phyloP scores from a whole-genome alignment of 768 basidiomycete species.

The Leccinum truebloodii region DNA sequence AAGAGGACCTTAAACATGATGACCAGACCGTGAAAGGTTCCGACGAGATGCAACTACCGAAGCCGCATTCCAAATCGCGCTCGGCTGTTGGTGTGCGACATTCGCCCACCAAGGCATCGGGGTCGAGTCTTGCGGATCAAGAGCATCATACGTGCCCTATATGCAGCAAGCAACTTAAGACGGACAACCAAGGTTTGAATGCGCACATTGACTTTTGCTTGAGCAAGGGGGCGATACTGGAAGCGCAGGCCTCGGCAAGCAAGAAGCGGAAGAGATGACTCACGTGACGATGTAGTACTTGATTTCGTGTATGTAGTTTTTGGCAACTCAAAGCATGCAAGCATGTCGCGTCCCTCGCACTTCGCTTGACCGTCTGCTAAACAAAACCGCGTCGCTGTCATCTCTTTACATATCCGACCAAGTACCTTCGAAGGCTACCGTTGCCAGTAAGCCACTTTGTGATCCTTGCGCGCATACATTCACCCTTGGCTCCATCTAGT shows the following conservation, averaged over 20 bases:
- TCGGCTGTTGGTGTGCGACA: not conserved
- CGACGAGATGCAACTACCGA: conserved; percentile 4
- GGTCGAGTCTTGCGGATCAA: conserved; percentile 8
- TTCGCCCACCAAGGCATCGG: conserved; percentile 14
- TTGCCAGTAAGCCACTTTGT: conserved; percentile 45
- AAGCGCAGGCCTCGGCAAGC: conserved; percentile 52
- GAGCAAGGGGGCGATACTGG: conserved; percentile 72
- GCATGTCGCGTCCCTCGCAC: conserved; percentile 12
- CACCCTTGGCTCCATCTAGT: conserved; percentile 41
- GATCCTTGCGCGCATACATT: conserved; percentile 2
- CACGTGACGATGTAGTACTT: conserved; percentile 18
- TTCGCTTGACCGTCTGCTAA: conserved; percentile 34
- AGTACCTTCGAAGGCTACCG: conserved; percentile 39
- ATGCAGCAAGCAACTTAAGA: conserved; percentile 59
- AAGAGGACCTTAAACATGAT: conserved; percentile 18
- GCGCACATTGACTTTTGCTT: conserved; percentile 90
- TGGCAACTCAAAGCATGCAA: conserved; percentile 23
- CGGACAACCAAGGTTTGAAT: conserved; percentile 79
- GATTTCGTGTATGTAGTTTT: not conserved
- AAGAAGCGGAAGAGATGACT: conserved; percentile 25
- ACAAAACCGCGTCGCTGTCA: conserved; percentile 48
- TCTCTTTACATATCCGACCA: conserved; percentile 26
- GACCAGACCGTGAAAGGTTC: conserved; percentile 9
- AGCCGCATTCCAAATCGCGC: conserved; percentile 16
- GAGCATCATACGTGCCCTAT: conserved; percentile 65